Evolutionary conservation across 768 basidiomycete species (phyloP), one percentile per base, ranked within the genome.

Genomic region (Amanita pallidorosea): DNA sequence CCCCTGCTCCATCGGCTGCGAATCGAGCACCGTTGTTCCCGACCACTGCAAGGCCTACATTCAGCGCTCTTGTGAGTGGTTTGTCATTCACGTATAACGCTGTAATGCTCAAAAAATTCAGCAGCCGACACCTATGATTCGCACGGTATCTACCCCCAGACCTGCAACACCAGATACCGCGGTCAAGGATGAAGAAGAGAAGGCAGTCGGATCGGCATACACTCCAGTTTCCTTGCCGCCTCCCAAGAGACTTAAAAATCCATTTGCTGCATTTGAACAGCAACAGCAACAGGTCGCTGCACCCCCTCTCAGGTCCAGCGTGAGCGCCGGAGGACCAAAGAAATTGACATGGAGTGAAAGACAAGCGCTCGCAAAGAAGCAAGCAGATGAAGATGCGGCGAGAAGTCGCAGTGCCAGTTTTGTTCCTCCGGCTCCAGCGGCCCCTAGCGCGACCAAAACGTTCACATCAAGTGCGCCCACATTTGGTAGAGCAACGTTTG

Each of bases 281-380:
- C 73, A 75, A 49, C 75, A 79, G 51, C 55, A 69, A n/a, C 67
- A 68, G 44, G 56, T 65, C n/a, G n/a, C 67, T n/a, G 53, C 67
- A 0, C 58, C 58, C 4, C 55, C 55, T n/a, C 56, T 59, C 7
- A 55, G 52, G 51, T 54, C 62, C 23, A 55, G 57, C 18, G 51
- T 27, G 35, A 36, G 29, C 9, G 60, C 63, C n/a, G 68, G 68
- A 18, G 78, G 74, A 0, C n/a, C 70, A 1, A 88, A 88, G 70
- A 94, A 91, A 64, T 64, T 95, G 54, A 95, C 94, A 0, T 98
- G 95, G 95, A 86, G 79, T 52, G 88, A 98, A 63, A 75, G 94
- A 18, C 94, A 97, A 61, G 92, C 88, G 0, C 69, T 84, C n/a
- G 85, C 91, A 1, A 94, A 93, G 72, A 84, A 85, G 61, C 87